Evolutionary conservation across 768 basidiomycete genomes (phyloP).

Genomic region (Lactifluus subvellereus): DNA sequence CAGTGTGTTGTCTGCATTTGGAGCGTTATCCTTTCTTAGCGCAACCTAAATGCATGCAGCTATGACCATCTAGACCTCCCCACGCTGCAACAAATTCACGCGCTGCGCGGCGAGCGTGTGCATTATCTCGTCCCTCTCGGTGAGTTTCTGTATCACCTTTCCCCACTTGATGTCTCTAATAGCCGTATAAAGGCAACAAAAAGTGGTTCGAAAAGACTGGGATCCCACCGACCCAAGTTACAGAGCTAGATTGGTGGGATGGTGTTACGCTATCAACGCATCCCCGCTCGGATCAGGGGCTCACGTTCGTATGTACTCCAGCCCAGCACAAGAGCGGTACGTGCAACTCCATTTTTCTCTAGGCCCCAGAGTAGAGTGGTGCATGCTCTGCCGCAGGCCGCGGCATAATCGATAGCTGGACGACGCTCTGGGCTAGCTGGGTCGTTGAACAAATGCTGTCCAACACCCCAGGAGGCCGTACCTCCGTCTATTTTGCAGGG

Average conservation of each 20-base stretch:
- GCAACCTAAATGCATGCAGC: constrained; percentile 23
- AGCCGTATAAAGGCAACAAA: constrained; percentile 26
- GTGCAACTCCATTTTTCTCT: neutral
- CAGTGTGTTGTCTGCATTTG: constrained; percentile 32
- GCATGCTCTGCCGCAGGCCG: constrained; percentile 29
- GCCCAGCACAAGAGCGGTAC: constrained; percentile 41
- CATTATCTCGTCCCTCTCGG: constrained; percentile 39
- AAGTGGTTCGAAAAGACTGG: constrained; percentile 30
- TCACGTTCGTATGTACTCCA: constrained; percentile 37
- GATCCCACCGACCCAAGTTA: constrained; percentile 31
- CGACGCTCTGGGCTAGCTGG: constrained; percentile 40
- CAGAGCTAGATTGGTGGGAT: constrained; percentile 42
- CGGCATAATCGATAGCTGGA: constrained; percentile 31
- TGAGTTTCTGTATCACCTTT: constrained; percentile 8
- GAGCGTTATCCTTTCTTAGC: too few relatives aligned
- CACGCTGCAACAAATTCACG: constrained; percentile 30
- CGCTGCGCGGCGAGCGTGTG: constrained; percentile 24
- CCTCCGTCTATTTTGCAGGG: constrained; percentile 31
- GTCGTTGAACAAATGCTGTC: constrained; percentile 30
- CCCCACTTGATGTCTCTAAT: neutral
- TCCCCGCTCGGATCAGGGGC: constrained; percentile 14
- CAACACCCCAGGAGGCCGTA: constrained; percentile 1
- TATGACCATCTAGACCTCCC: constrained; percentile 41
- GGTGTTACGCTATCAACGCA: constrained; percentile 24
- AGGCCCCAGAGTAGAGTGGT: neutral